Evolutionary conservation across 441 rosid species (phyloP), one percentile per base, ranked within the genome.

Genomic region (Populus hybrid): DNA sequence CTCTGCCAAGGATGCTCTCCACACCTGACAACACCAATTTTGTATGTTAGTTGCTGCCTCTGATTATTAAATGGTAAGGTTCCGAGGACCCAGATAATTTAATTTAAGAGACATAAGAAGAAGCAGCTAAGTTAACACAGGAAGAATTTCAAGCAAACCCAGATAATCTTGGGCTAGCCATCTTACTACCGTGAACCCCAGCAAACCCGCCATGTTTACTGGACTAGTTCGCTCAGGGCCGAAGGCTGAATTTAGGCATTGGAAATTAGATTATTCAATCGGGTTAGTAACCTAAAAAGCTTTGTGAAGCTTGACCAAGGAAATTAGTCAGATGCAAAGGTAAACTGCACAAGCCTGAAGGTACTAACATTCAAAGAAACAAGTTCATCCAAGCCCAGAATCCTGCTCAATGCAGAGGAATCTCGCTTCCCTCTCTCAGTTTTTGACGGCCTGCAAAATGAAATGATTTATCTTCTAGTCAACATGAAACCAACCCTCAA

Each of bases 1-100:
- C 82, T 90, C 90, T 1, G 86, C 89, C 68, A 87, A 7, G 6
- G 90, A 88, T 75, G 91, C 90, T 75, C 90, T 83, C 89, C 87
- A 87, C 18, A 88, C 87, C 88, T 87, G 73, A 73, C 6, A 64
- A 3, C 24, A 38, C 36, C n/a, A 64, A n/a, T 9, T 45, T 61
- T 6, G 6, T 45, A 71, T 29, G 28, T 26, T 7, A 29, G 9
- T 21, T 18, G 20, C 9, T 33, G 29, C 8, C 5, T 21, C 14
- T 66, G 66, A n/a, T n/a, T n/a, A 8, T 66, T 14, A 23, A 14
- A 28, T 26, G 7, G 20, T 14, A 21, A 21, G 7, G 12, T 23
- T 5, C 69, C 11, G 20, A 45, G 18, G 18, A 14, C 56, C 6
- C 16, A 1, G 11, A 45, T 45, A 45, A 45, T 45, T 11, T 45